These are phyloP conservation scores for Andrographis paniculata DNA, from an alignment of 305 asterid species.

Conservation along the genomic window DNA sequence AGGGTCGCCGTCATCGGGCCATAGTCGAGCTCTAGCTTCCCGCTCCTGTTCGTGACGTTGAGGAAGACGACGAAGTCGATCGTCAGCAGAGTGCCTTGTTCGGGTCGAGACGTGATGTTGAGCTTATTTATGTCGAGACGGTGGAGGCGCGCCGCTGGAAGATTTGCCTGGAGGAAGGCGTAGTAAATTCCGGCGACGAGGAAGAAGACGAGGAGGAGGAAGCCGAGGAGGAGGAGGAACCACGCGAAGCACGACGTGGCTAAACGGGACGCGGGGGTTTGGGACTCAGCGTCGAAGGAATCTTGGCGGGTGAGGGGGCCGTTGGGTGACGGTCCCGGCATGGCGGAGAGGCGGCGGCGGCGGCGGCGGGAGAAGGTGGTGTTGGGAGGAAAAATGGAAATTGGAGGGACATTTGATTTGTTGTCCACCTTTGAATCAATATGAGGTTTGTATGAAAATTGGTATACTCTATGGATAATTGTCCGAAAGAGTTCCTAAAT, in stretches of 20 bases:
- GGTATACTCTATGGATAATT: no score
- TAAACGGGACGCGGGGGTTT: no score
- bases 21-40: slow-evolving; percentile 20
- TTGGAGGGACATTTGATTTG: no score
- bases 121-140: neutral
- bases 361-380: no score
- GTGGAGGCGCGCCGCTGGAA: neutral
- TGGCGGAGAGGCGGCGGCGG: no score
- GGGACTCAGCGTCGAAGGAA: no score
- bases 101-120: neutral
- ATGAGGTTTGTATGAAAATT: no score
- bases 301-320: no score
- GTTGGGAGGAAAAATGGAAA: no score
- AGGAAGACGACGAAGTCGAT: slow-evolving; percentile 20
- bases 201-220: neutral
- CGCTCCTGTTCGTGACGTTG: slow-evolving; percentile 28
- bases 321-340: no score
- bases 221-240: neutral
- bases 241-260: neutral
- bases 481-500: no score
- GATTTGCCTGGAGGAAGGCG: neutral
- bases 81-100: slow-evolving; percentile 14
- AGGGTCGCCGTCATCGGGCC: slow-evolving; percentile 19
- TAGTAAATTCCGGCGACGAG: neutral
- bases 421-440: no score